A percentile compares a stretch with the other conserved stretches of the same genome.
Conservation (phyloP, 805 yeast species). For the Sporopachydermia quercuum region DNA sequence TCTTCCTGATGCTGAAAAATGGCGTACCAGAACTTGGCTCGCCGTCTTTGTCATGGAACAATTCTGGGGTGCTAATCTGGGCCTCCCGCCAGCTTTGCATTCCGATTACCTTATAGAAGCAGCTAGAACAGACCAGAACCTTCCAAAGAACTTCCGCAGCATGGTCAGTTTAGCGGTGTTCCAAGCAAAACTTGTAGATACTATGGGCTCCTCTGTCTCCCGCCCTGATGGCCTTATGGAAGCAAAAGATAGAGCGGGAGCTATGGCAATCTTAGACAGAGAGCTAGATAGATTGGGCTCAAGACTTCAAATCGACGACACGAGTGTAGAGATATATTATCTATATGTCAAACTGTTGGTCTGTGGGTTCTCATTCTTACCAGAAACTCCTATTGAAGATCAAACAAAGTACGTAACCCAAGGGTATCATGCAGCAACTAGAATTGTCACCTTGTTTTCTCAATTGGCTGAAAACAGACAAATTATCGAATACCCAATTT, state of each 20-base stretch:
- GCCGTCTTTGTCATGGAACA: conserved; percentile 81
- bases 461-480: conserved; percentile 51
- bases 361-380: conserved; percentile 78
- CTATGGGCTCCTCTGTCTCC: conserved; percentile 76
- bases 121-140: conserved; percentile 47
- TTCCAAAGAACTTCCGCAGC: conserved; percentile 61
- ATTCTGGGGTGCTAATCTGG: conserved; percentile 78
- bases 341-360: conserved; percentile 68
- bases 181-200: conserved; percentile 69
- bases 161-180: conserved; percentile 62
- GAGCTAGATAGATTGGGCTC: conserved; percentile 63
- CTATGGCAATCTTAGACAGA: conserved; percentile 60
- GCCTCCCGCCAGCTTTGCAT: conserved; percentile 75
- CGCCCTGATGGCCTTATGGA: conserved; percentile 84
- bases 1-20: conserved; percentile 78
- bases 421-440: conserved; percentile 69
- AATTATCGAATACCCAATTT: conserved; percentile 73
- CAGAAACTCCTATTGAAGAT: conserved; percentile 80
- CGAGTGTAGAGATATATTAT: conserved; percentile 61
- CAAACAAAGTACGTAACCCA: conserved; percentile 72
- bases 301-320: conserved; percentile 46
- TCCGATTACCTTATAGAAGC: conserved; percentile 72
- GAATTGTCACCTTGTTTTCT: conserved; percentile 66
- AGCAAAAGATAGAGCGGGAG: conserved; percentile 68
- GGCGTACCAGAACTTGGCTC: conserved; percentile 91